Conservation (phyloP, 139 green algal genomes). For the Tetradesmus obliquus region DNA sequence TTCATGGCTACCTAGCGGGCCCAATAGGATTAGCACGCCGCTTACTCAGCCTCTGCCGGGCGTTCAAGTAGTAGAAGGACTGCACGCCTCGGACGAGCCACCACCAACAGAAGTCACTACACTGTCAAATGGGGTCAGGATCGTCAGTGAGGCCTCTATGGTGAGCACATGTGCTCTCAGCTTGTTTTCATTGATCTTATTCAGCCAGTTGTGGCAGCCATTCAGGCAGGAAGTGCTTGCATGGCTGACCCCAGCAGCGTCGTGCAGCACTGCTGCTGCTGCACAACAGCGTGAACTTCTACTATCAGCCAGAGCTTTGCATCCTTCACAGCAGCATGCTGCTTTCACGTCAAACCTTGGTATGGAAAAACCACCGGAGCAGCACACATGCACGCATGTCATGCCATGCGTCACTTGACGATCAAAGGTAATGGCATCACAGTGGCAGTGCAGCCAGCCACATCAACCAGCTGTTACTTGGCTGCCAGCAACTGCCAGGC, state of each 20-base stretch:
- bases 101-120: constrained; percentile 85
- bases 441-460: neutral
- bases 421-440: too few relatives aligned
- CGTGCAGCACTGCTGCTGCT: neutral
- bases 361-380: too few relatives aligned
- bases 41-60: constrained; percentile 84
- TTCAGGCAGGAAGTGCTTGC: neutral
- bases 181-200: neutral
- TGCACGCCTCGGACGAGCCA: constrained; percentile 36
- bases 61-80: constrained; percentile 51
- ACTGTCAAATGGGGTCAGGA: constrained; percentile 87
- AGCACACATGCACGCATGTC: too few relatives aligned
- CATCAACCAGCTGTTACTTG: neutral
- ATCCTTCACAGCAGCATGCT: too few relatives aligned
- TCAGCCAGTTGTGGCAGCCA: neutral
- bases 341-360: neutral
- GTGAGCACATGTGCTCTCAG: constrained; percentile 61
- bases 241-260: neutral
- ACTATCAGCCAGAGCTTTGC: neutral
- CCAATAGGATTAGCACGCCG: constrained; percentile 59
- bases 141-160: constrained; percentile 89
- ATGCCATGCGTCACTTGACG: too few relatives aligned
- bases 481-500: neutral
- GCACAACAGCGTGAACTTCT: neutral
- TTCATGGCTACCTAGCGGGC: constrained; percentile 28